A percentile compares a stretch with the other conserved stretches of the same genome.
Evolutionary conservation across 495 filamentous ascomycete genomes (phyloP).

Genomic region (Cenococcum geophilum): DNA sequence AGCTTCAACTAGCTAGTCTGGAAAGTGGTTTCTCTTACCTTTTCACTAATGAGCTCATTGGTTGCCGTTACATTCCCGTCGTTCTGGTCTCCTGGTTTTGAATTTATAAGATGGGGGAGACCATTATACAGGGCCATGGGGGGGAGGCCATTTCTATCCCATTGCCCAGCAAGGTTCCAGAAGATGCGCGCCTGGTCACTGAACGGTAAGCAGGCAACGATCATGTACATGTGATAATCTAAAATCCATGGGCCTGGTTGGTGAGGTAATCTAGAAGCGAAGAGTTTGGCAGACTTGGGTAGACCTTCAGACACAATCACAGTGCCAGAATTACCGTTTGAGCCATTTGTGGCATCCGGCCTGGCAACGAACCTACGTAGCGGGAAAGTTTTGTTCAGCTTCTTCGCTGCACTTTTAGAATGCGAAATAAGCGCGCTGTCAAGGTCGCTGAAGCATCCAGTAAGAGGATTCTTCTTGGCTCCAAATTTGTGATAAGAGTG

Average conservation of each 20-base stretch:
- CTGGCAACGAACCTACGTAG: slow-evolving; percentile 10
- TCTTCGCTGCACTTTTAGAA: slow-evolving; percentile 7
- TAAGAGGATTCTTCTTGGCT: slow-evolving; percentile 6
- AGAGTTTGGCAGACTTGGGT: slow-evolving; percentile 9
- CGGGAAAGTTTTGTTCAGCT: slow-evolving; percentile 14
- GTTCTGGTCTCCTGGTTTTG: not conserved
- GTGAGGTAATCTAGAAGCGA: slow-evolving; percentile 12
- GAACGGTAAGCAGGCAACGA: slow-evolving; percentile 17
- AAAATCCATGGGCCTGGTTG: slow-evolving; percentile 3
- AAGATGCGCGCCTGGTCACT: slow-evolving; percentile 12
- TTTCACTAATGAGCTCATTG: not conserved
- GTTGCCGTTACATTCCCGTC: not conserved
- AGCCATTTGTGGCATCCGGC: slow-evolving; percentile 1
- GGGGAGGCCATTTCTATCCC: slow-evolving; percentile 1
- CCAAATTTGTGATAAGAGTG: slow-evolving; percentile 1
- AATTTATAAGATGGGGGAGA: not conserved
- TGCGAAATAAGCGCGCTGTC: not conserved
- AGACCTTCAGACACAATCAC: slow-evolving; percentile 16
- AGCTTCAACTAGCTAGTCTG: not conserved
- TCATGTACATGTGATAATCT: slow-evolving; percentile 17
- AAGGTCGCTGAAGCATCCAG: slow-evolving; percentile 3
- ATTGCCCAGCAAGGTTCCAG: slow-evolving; percentile 17
- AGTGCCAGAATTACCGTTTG: not conserved
- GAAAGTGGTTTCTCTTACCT: not conserved
- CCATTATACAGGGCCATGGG: not conserved